phyloP scores from a whole-genome alignment of 2,329 filamentous ascomycete genomes.

The Malbranchea zuffiana region DNA sequence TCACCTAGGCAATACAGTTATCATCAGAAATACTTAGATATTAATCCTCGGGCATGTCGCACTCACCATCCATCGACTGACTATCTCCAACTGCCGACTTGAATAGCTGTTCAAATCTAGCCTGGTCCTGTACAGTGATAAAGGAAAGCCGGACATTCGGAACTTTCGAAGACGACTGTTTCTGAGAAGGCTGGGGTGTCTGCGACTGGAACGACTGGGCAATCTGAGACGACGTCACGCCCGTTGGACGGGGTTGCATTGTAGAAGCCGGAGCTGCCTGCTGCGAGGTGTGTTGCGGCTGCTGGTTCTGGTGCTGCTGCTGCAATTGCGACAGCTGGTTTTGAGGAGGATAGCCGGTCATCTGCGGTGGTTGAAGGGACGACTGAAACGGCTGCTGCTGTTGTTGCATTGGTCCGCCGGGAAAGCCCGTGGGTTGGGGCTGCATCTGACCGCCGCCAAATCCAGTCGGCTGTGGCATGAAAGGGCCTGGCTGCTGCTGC shows the following conservation, averaged over 20 bases:
- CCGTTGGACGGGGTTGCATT: constrained; percentile 30
- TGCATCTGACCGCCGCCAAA: constrained; percentile 43
- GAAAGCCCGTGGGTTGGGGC: constrained; percentile 40
- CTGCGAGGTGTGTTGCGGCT: constrained; percentile 30
- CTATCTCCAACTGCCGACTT: constrained; percentile 82
- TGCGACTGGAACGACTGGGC: constrained; percentile 51
- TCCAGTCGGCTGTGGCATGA: constrained; percentile 55
- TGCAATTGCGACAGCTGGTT: constrained; percentile 6
- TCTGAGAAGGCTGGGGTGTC: constrained; percentile 48
- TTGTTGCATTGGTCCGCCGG: constrained; percentile 22
- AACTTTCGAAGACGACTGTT: constrained; percentile 64
- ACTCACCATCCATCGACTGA: constrained; percentile 65
- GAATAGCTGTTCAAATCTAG: constrained; percentile 95
- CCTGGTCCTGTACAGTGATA: constrained; percentile 87
- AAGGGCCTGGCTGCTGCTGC: constrained; percentile 47
- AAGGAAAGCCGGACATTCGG: constrained; percentile 91
- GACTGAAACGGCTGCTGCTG: constrained; percentile 5
- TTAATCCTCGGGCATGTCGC: not conserved
- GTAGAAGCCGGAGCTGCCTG: constrained; percentile 39
- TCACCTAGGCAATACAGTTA: constrained; percentile 48
- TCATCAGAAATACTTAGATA: constrained; percentile 2
- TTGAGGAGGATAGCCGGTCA: constrained; percentile 44
- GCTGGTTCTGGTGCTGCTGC: constrained; percentile 39
- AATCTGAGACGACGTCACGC: constrained; percentile 53
- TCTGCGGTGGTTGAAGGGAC: constrained; percentile 48